These are phyloP conservation scores for Triticum monococcum DNA, from an alignment of 176 grass and related monocot species.

Conservation along the genomic window DNA sequence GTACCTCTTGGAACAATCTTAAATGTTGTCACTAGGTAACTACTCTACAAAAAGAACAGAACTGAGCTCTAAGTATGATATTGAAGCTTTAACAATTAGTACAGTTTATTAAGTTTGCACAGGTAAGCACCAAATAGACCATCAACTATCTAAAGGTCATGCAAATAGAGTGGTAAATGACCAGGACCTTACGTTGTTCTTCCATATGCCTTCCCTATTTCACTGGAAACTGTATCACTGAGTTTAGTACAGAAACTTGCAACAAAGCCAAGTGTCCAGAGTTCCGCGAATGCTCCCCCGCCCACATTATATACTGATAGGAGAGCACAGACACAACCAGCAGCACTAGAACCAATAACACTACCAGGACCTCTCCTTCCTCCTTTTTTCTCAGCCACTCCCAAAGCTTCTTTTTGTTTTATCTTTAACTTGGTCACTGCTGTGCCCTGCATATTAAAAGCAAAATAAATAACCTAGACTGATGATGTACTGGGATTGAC, in stretches of 20 bases:
- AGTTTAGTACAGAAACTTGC: conserved; percentile 94
- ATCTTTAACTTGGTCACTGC: conserved; percentile 87
- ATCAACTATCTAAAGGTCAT: background rate
- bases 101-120: background rate
- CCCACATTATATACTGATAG: conserved; percentile 68
- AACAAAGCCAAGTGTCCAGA: conserved; percentile 92
- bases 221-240: conserved; percentile 89
- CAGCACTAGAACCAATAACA: conserved; percentile 80
- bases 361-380: conserved; percentile 92
- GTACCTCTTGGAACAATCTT: conserved; percentile 90
- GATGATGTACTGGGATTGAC: background rate
- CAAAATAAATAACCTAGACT: conserved; percentile 32
- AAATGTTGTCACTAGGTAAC: conserved; percentile 87
- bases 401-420: conserved; percentile 86
- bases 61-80: conserved; percentile 12
- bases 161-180: conserved; percentile 3
- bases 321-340: conserved; percentile 73
- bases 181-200: conserved; percentile 72
- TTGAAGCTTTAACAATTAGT: background rate
- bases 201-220: conserved; percentile 93
- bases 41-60: conserved; percentile 56
- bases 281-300: conserved; percentile 39
- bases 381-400: conserved; percentile 82
- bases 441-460: conserved; percentile 63
- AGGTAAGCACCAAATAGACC: background rate